Evolutionary conservation across 1,284 basidiomycete species (phyloP), one percentile per base, ranked within the genome.

Genomic region (Cystobasidium sp.): DNA sequence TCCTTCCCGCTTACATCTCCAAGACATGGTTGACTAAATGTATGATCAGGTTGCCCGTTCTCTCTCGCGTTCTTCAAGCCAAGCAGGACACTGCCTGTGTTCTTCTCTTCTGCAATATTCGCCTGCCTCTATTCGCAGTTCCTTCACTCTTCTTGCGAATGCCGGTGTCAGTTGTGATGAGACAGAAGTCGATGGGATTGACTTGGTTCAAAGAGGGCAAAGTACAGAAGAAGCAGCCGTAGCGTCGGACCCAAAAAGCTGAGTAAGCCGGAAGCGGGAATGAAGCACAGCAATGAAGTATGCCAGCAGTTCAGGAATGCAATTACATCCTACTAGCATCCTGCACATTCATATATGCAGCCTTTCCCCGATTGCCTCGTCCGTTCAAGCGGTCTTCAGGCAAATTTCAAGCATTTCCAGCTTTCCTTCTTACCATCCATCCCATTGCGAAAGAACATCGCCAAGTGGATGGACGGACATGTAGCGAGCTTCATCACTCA

Each of bases 1-100:
- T 24, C 31, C 24, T 12, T 16, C 9, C 14, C n/a, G 10, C 69
- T 71, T 37, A 64, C 69, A 62, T 71, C 69, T 71, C 69, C 69
- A 71, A 39, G 69, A 71, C 69, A 71, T 71, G 56, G 9, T 59
- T 31, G 31, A 31, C 31, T 31, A 31, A 31, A 31, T 31, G 31
- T 31, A 31, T 31, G 31, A 31, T 31, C 31, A 31, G 31, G 31
- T 31, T 5, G 31, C 31, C 5, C 5, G 31, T 2, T 5, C 31
- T 31, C 31, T 1, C 31, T 31, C 5, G 31, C 31, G 1, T 31
- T 31, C 31, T 31, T 31, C 5, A 31, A 31, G 31, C 31, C 31
- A 31, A 31, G 31, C 31, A 31, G 31, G 31, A 31, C 31, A 31
- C 31, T 31, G 31, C 31, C 31, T 31, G 31, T 31, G 31, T 31